phyloP scores from a whole-genome alignment of 768 basidiomycete genomes.

The Boletus reticulatus region DNA sequence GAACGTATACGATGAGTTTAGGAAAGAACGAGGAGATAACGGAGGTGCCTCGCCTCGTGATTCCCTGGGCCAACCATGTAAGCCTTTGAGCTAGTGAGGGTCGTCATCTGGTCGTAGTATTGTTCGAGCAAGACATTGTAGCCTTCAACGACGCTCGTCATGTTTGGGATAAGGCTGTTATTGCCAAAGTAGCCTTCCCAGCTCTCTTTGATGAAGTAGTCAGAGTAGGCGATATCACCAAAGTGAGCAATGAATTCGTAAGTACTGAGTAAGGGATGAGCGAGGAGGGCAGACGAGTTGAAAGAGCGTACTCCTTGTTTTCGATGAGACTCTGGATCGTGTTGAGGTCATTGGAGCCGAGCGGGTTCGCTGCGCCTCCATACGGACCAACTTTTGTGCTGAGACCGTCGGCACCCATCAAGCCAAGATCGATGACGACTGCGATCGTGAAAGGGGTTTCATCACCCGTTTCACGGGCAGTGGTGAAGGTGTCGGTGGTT shows the following conservation, averaged over 20 bases:
- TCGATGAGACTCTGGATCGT: conserved; percentile 30
- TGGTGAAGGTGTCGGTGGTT: conserved; percentile 23
- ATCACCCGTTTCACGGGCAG: conserved; percentile 19
- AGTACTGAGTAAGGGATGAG: conserved; percentile 14
- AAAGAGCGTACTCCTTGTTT: conserved; percentile 23
- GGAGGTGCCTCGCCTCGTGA: conserved; percentile 18
- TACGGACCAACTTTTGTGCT: conserved; percentile 29
- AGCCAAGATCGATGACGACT: conserved; percentile 26
- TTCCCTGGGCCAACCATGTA: conserved; percentile 30
- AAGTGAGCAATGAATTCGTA: conserved; percentile 27
- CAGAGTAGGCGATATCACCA: conserved; percentile 27
- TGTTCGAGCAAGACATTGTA: conserved; percentile 26
- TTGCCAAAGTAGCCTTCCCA: conserved; percentile 32
- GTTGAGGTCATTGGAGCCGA: conserved; percentile 27
- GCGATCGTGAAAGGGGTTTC: conserved; percentile 22
- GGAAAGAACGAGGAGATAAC: not conserved
- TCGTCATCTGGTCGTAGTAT: conserved; percentile 28
- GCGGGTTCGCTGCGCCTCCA: conserved; percentile 19
- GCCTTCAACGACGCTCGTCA: conserved; percentile 23
- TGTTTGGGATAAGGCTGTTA: conserved; percentile 23
- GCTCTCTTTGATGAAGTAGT: conserved; percentile 31
- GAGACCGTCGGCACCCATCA: conserved; percentile 28
- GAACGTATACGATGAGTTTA: not conserved
- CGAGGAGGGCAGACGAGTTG: not conserved
- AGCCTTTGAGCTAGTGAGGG: conserved; percentile 21